Base-by-base conservation (phyloP, 306 rosid species). In the Erythrophleum fordii region DNA sequence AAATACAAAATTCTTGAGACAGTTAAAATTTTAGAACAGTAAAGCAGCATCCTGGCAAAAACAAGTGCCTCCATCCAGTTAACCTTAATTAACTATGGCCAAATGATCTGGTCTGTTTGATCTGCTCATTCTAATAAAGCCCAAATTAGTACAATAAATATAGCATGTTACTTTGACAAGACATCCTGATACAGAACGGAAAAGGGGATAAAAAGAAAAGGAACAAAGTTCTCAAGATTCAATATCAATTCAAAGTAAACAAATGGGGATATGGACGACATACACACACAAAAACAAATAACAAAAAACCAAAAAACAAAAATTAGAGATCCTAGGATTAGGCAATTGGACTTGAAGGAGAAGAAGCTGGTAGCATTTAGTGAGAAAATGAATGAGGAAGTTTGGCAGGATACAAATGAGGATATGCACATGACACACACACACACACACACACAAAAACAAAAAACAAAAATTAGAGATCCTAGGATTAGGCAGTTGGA, bases 281-380 rank as follows among this genome's bases (percentile, higher is more conserved):
- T n/a, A n/a, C n/a, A n/a, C n/a, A n/a, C n/a, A n/a, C n/a, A n/a
- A n/a, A n/a, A n/a, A n/a, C n/a, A n/a, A n/a, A n/a, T n/a, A n/a
- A n/a, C n/a, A n/a, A n/a, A n/a, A n/a, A n/a, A n/a, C n/a, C n/a
- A n/a, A n/a, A n/a, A n/a, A n/a, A n/a, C 13, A 60, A 14, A 60
- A 64, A 18, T 64, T 56, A 72, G 34, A 35, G 58, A 48, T 65
- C 48, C 51, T 35, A 55, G 80, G 66, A 72, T 56, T 77, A 25
- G 41, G 55, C 25, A 59, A 70, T 60, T 68, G 64, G 77, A 74
- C 81, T 69, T 79, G 81, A 76, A 25, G 37, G 83, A 45, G 10
- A 56, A 59, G 62, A 23, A 77, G 69, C 25, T 31, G 77, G 73
- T 23, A 49, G 74, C 35, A 66, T 80, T 68, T 35, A 12, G 48